Evolutionary conservation across 306 rosid species (phyloP).

Genomic region (Cucumis sativus): Cucumber_9930_V3 NC_026656.2:10017001-10017500

Average conservation of each 20-base stretch:
- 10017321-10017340: constrained; percentile 16
- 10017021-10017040: constrained; percentile 52
- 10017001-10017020: constrained; percentile 61
- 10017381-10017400: constrained; percentile 1
- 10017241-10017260: constrained; percentile 37
- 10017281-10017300: constrained; percentile 41
- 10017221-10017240: constrained; percentile 37
- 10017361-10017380: constrained; percentile 29
- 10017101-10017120: constrained; percentile 51
- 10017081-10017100: constrained; percentile 51
- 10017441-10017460: neutral
- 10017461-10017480: neutral
- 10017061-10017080: constrained; percentile 51
- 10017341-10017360: constrained; percentile 35
- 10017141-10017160: constrained; percentile 59
- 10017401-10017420: neutral
- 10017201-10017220: constrained; percentile 55
- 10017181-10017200: constrained; percentile 47
- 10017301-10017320: constrained; percentile 38
- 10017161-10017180: constrained; percentile 64
- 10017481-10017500: neutral
- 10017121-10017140: constrained; percentile 14
- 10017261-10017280: constrained; percentile 27
- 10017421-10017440: neutral
- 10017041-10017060: constrained; percentile 87